Conservation (phyloP, 2,329 filamentous ascomycete species). For the Acephala macrosclerotiorum region DNA sequence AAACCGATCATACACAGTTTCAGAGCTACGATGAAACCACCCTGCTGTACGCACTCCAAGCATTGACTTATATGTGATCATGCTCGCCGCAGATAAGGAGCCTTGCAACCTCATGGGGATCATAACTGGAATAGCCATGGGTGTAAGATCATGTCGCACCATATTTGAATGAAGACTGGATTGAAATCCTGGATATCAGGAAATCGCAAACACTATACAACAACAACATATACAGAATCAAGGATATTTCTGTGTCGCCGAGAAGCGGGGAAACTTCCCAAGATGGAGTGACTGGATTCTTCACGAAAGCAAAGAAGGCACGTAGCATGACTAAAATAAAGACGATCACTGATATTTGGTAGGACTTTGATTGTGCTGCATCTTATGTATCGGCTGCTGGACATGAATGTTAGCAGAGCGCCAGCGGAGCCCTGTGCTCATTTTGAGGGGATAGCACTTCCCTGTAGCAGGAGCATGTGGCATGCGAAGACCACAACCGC, state of each 20-base stretch:
- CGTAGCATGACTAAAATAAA: not conserved
- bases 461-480: constrained; percentile 25
- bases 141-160: constrained; percentile 12
- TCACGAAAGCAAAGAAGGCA: constrained; percentile 28
- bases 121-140: constrained; percentile 21
- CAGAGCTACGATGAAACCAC: constrained; percentile 20
- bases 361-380: constrained; percentile 27
- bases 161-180: not conserved
- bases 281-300: constrained; percentile 26
- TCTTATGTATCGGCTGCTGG: constrained; percentile 23
- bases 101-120: constrained; percentile 17
- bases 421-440: constrained; percentile 1
- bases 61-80: constrained; percentile 28
- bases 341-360: not conserved
- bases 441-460: constrained; percentile 22
- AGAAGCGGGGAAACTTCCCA: constrained; percentile 17
- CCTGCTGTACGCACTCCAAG: constrained; percentile 25
- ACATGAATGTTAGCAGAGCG: constrained; percentile 19
- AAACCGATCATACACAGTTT: constrained; percentile 13
- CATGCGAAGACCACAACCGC: constrained; percentile 18
- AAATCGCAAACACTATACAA: constrained; percentile 19
- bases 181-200: constrained; percentile 13
- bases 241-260: constrained; percentile 7
- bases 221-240: constrained; percentile 1
- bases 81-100: constrained; percentile 23